These are phyloP conservation scores for Draba incana DNA, from an alignment of 345 rosid species.

Conservation along the genomic window DNA sequence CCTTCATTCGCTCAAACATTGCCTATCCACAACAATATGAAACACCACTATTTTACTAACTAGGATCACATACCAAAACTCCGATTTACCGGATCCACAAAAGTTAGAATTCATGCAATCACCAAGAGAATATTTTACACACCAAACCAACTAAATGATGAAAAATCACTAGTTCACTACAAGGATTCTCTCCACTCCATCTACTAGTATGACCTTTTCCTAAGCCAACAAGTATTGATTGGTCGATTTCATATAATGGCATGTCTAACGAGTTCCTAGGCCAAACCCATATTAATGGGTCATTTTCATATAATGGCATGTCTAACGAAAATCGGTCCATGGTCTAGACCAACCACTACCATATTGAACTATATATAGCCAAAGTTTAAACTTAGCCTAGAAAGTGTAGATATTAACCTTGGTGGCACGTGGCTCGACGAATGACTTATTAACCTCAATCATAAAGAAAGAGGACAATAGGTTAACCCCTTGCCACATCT, in stretches of 20 bases:
- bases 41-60: background rate
- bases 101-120: background rate
- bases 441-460: slow-evolving; percentile 57
- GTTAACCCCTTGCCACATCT: slow-evolving; percentile 58
- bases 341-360: background rate
- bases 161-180: too few species aligned
- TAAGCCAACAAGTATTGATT: too few species aligned
- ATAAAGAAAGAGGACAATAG: slow-evolving; percentile 50
- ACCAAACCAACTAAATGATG: too few species aligned
- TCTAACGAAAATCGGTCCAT: too few species aligned
- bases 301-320: too few species aligned
- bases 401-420: slow-evolving; percentile 47
- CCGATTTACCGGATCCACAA: too few species aligned
- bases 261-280: too few species aligned
- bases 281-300: too few species aligned
- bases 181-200: too few species aligned
- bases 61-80: too few species aligned
- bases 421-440: slow-evolving; percentile 73
- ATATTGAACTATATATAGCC: background rate
- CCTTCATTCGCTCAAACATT: slow-evolving; percentile 72
- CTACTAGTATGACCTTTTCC: too few species aligned
- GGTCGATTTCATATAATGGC: too few species aligned
- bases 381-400: background rate
- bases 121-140: background rate
- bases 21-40: slow-evolving; percentile 40